Conservation (phyloP, 1,284 basidiomycete species). For the Mycosarcoma maydis region DNA sequence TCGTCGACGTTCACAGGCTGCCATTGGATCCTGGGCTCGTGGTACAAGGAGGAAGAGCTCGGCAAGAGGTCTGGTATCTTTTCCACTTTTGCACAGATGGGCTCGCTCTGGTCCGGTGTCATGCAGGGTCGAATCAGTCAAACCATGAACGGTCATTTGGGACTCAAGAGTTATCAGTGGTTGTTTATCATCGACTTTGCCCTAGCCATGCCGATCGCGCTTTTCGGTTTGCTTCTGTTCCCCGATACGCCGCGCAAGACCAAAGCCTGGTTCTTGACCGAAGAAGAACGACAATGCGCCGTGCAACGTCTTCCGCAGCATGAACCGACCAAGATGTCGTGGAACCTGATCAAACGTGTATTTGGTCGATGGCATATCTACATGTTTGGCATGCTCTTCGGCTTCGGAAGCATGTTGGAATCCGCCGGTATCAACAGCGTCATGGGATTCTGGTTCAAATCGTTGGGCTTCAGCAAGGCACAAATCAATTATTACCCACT, state of each 20-base stretch:
- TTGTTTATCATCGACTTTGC: slow-evolving; percentile 78
- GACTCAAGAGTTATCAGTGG: slow-evolving; percentile 78
- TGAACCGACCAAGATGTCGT: slow-evolving; percentile 68
- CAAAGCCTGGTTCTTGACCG: slow-evolving; percentile 74
- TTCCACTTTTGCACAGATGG: slow-evolving; percentile 75
- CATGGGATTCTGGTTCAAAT: slow-evolving; percentile 79
- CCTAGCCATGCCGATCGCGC: slow-evolving; percentile 75
- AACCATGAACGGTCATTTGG: slow-evolving; percentile 73
- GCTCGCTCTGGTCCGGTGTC: slow-evolving; percentile 74
- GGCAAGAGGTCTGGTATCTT: slow-evolving; percentile 79
- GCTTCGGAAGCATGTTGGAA: slow-evolving; percentile 76
- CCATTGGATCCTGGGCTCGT: slow-evolving; percentile 78
- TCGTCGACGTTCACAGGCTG: slow-evolving; percentile 69
- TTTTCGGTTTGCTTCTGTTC: slow-evolving; percentile 78
- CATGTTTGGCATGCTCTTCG: slow-evolving; percentile 68
- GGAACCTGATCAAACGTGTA: slow-evolving; percentile 70
- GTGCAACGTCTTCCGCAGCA: slow-evolving; percentile 66
- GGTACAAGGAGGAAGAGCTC: slow-evolving; percentile 77
- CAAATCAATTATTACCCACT: slow-evolving; percentile 52
- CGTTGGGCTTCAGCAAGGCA: slow-evolving; percentile 51
- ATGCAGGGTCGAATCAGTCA: slow-evolving; percentile 75
- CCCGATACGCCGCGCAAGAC: slow-evolving; percentile 77
- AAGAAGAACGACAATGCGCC: slow-evolving; percentile 70
- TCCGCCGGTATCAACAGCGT: slow-evolving; percentile 78
- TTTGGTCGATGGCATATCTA: slow-evolving; percentile 73